Conservation (phyloP, 257 asterid genomes). For the Cruciata laevipes region DNA sequence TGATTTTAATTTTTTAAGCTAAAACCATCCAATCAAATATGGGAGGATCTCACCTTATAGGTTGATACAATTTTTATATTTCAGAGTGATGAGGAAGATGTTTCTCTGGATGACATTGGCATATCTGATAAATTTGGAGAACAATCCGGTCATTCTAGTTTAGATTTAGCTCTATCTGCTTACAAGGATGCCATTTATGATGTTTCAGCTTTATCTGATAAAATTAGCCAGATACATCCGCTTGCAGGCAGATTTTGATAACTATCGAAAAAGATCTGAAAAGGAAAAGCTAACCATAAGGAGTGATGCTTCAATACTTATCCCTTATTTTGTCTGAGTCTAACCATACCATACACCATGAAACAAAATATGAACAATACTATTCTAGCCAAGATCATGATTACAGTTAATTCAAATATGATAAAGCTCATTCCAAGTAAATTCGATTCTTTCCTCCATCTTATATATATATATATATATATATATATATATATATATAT, state of each 20-base stretch:
- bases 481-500: too few relatives aligned
- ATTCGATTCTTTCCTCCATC: too few relatives aligned
- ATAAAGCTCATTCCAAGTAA: too few relatives aligned
- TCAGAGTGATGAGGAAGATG: conserved; percentile 1
- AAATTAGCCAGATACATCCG: background rate
- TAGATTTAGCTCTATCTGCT: background rate
- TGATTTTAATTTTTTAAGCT: too few relatives aligned
- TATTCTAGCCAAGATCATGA: too few relatives aligned
- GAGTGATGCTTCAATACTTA: conserved; percentile 1
- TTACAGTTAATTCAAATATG: too few relatives aligned
- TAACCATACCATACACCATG: too few relatives aligned
- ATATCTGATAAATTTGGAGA: background rate
- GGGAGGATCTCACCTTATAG: too few relatives aligned
- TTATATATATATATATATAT: too few relatives aligned
- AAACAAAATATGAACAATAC: too few relatives aligned
- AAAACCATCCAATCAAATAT: too few relatives aligned
- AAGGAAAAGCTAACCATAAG: background rate
- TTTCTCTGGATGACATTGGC: background rate
- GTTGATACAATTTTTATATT: background rate
- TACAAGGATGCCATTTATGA: conserved; percentile 5
- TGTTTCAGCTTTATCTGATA: background rate
- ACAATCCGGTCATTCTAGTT: background rate
- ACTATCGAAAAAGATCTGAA: background rate
- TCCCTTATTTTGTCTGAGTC: too few relatives aligned
- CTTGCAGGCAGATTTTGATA: conserved; percentile 5